Percentiles rank a stretch among this genome's conserved stretches.
These are phyloP conservation scores for Zizania latifolia DNA, from an alignment of 176 grass and related monocot species.

Conservation along the genomic window DNA sequence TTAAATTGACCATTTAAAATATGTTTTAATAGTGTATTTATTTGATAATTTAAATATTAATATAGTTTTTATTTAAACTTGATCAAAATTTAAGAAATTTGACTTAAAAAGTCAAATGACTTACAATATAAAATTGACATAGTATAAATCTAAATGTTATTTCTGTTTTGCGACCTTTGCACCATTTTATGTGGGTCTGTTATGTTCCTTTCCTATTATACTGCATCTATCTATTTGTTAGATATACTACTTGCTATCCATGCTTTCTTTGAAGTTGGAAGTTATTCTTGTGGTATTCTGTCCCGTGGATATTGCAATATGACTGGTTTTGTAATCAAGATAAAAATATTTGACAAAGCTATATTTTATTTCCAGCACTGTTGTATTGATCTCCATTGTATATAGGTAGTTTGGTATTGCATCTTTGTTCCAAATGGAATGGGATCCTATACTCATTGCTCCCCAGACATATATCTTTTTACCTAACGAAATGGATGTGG, in stretches of 20 bases:
- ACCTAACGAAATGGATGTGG: neutral
- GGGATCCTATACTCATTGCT: neutral
- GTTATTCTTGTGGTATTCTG: neutral
- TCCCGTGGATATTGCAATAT: neutral
- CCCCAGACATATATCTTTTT: neutral
- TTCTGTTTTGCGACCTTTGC: neutral
- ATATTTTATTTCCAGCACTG: constrained; percentile 1
- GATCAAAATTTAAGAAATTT: no score
- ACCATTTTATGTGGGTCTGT: constrained; percentile 4
- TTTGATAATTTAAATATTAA: no score
- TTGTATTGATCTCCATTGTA: neutral
- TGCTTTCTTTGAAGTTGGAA: constrained; percentile 14
- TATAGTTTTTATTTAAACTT: no score
- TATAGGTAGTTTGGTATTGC: neutral
- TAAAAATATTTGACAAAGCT: neutral
- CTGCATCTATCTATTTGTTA: neutral
- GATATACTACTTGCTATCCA: neutral
- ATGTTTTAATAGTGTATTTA: no score
- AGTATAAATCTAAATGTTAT: neutral
- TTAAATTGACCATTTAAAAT: no score
- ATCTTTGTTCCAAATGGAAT: neutral
- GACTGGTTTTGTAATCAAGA: neutral
- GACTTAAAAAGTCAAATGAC: no score
- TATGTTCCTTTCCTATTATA: neutral
- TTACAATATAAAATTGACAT: no score